Evolutionary conservation across 108 stramenopile genomes (phyloP).

Genomic region (Hondaea fermentalgiana): DNA sequence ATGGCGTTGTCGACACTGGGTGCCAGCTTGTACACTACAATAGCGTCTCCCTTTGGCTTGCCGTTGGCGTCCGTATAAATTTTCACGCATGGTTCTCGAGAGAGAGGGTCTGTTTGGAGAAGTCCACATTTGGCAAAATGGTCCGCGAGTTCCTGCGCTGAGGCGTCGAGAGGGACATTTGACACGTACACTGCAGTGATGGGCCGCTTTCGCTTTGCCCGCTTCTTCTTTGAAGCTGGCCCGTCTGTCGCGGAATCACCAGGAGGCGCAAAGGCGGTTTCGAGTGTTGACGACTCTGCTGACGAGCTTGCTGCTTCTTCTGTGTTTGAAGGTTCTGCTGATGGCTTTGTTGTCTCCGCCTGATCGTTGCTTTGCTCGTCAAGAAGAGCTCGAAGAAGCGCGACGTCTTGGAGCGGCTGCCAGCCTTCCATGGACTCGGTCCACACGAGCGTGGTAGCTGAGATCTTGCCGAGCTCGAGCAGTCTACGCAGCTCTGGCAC

Average conservation of each 20-base stretch:
- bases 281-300: too few relatives aligned
- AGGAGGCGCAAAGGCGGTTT: too few relatives aligned
- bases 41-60: background rate
- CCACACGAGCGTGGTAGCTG: background rate
- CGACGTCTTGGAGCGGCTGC: background rate
- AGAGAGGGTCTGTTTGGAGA: background rate
- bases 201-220: background rate
- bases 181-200: background rate
- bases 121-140: background rate
- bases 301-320: background rate
- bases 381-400: background rate
- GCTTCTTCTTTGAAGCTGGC: background rate
- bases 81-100: background rate
- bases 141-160: background rate
- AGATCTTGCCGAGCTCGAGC: background rate
- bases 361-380: background rate
- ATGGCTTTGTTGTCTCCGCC: background rate
- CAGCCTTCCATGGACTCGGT: background rate
- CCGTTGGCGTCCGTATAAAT: background rate
- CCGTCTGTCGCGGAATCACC: background rate
- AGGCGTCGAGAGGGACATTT: background rate
- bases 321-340: background rate
- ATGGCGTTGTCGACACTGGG: background rate
- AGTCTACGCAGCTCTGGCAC: background rate
- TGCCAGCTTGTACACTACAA: background rate